A percentile compares a stretch with the other conserved stretches of the same genome.
Conservation (phyloP, 2,329 filamentous ascomycete species). For the Penicillium vulpinum region DNA sequence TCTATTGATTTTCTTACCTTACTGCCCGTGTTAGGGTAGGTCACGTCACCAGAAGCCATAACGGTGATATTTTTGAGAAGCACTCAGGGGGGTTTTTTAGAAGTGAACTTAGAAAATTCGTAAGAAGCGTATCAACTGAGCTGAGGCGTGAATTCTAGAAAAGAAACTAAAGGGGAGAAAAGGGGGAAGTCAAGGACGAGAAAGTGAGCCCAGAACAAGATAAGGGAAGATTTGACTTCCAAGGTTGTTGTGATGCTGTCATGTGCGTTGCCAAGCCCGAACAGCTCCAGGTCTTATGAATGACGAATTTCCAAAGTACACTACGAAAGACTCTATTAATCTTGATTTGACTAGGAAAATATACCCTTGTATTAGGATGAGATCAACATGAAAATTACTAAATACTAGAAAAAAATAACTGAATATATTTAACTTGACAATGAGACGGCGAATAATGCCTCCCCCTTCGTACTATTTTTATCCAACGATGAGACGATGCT, state of each 20-base stretch:
- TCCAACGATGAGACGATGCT: no score
- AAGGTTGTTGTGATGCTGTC: slow-evolving; percentile 25
- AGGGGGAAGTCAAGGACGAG: slow-evolving; percentile 1
- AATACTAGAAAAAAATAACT: no score
- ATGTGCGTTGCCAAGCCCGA: slow-evolving; percentile 27
- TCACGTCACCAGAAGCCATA: slow-evolving; percentile 41
- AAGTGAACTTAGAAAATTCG: slow-evolving; percentile 3
- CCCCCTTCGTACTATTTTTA: no score
- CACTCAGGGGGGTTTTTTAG: not conserved
- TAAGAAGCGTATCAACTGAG: slow-evolving; percentile 7
- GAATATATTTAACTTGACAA: no score
- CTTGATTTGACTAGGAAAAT: not conserved
- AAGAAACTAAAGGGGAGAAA: not conserved
- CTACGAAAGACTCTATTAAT: not conserved
- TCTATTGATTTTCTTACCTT: slow-evolving; percentile 31
- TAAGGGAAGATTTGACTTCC: slow-evolving; percentile 21
- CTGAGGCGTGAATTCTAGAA: not conserved
- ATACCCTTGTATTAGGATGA: no score
- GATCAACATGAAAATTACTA: no score
- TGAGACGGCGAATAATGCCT: no score
- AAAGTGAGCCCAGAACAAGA: slow-evolving; percentile 15
- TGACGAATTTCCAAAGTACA: not conserved
- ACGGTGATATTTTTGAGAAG: slow-evolving; percentile 9
- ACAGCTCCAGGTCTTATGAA: not conserved
- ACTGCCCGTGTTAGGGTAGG: slow-evolving; percentile 43